Evolutionary conservation across 495 filamentous ascomycete species (phyloP).

Genomic region (Talaromyces adpressus): DNA sequence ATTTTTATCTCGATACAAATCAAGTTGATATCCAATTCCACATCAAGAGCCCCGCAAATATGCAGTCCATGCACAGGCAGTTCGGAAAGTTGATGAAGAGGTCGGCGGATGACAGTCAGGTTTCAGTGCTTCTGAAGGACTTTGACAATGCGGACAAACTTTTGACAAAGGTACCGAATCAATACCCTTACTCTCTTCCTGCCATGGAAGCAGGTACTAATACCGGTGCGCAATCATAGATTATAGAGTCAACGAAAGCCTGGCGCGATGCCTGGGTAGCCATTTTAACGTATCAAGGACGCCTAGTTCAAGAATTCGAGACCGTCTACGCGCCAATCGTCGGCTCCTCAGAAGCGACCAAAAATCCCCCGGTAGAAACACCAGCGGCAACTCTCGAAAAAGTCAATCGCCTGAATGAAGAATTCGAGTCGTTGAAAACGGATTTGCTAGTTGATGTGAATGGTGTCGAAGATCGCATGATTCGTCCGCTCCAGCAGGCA

Average conservation of each 20-base stretch:
- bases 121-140: conserved; percentile 69
- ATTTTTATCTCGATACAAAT: background rate
- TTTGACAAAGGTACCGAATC: conserved; percentile 54
- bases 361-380: conserved; percentile 47
- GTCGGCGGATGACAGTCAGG: conserved; percentile 70
- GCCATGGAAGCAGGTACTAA: background rate
- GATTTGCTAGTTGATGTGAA: conserved; percentile 71
- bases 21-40: background rate
- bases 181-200: background rate
- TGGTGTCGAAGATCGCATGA: conserved; percentile 64
- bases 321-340: conserved; percentile 77
- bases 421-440: conserved; percentile 65
- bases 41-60: conserved; percentile 29
- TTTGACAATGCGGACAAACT: conserved; percentile 80
- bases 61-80: conserved; percentile 74
- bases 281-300: conserved; percentile 64
- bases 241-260: conserved; percentile 70
- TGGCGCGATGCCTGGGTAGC: conserved; percentile 85
- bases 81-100: conserved; percentile 66
- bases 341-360: conserved; percentile 49
- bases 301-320: conserved; percentile 65
- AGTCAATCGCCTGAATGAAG: conserved; percentile 58
- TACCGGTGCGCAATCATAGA: conserved; percentile 37
- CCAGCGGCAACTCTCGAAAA: conserved; percentile 57
- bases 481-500: conserved; percentile 65